Evolutionary conservation across 164 flowering plant genomes (phyloP), one percentile per base, ranked within the genome.

Genomic region (Magnolia changhungtana): DNA sequence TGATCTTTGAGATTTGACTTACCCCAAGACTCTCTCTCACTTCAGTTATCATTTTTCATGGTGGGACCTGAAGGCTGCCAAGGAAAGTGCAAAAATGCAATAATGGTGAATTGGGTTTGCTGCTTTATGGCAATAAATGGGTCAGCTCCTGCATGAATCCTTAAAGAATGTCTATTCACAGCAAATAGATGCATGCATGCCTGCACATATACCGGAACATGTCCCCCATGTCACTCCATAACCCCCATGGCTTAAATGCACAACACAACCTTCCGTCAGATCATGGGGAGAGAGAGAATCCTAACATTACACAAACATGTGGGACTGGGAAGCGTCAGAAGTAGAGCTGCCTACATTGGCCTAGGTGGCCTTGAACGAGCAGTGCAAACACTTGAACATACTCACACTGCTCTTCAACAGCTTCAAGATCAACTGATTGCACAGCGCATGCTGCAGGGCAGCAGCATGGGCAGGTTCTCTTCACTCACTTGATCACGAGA

Each of bases 381-480:
- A 95, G 70, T 90, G 91, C 0, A 97, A 95, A 71, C 98, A 95
- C 88, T 93, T 93, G 82, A 95, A 95, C 18, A 84, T 21, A 63
- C 85, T 84, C 0, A 89, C 82, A 85, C 83, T 81, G 78, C 83
- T 88, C 78, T 90, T 91, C 1, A 98, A 92, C 81, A 95, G 81
- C 82, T 89, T 95, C 79, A 78, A 72, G 27, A 95, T 92, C 1
- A 98, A 92, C 69, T 88, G 91, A 86, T 85, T 89, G 86, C 96
- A 92, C 8, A 95, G 88, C 10, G 89, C 94, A 66, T 93, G 98
- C 96, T 93, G 72, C 98, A 95, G 0, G 90, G 79, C 92, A 93
- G 86, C 84, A 93, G 73, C 98, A 93, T 89, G 1, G 98, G 95
- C 0, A 96, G 97, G 72, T 93, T 95, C 49, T 90, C 97, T 9